Base-by-base conservation (phyloP, 805 yeast species). In the Sungouiella blattae region DNA sequence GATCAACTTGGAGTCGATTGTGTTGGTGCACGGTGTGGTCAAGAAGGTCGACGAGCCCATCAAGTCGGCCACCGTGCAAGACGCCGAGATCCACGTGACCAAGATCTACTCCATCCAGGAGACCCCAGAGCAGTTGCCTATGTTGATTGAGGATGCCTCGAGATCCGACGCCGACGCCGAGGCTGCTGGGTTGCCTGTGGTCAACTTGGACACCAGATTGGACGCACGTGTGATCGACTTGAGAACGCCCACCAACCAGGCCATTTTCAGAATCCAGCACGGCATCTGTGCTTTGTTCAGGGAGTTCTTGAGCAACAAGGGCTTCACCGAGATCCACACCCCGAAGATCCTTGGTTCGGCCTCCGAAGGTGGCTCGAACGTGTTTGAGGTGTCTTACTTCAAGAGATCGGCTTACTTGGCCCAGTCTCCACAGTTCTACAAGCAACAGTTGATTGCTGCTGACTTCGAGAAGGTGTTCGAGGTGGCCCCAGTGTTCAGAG, bases 291-390 rank as follows among this genome's bases (percentile, higher is more conserved):
- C 72, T 26, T 69, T 94, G 55, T 93, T 93, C 77, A 80, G 95
- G 60, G 98, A 93, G 69, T 93, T 83, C 60, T 72, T 93, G 54
- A 58, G 65, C 41, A 63, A 62, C 32, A 76, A 69, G 50, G 76
- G 77, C 18, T 93, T 93, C 68, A 78, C 82, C 24, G 99, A 94
- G 71, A 81, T 88, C 50, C 99, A 93, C 68, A 83, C 97, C 9
- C 99, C 99, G 44, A 93, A 93, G 69, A 71, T 93, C 51, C 77
- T 91, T 55, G 96, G 94, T 50, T 87, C 98, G 26, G 85, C 98
- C 26, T 84, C 95, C 43, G 99, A 93, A 73, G 96, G 98, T 65
- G 99, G 99, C 49, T 78, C 98, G 40, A 91, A 87, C 62, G 98
- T 93, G 31, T 93, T 93, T 67, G 94, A 88, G 66, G 84, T 93